These are phyloP conservation scores for Hebeloma cylindrosporum DNA, from an alignment of 768 basidiomycete species.

Conservation along the genomic window DNA sequence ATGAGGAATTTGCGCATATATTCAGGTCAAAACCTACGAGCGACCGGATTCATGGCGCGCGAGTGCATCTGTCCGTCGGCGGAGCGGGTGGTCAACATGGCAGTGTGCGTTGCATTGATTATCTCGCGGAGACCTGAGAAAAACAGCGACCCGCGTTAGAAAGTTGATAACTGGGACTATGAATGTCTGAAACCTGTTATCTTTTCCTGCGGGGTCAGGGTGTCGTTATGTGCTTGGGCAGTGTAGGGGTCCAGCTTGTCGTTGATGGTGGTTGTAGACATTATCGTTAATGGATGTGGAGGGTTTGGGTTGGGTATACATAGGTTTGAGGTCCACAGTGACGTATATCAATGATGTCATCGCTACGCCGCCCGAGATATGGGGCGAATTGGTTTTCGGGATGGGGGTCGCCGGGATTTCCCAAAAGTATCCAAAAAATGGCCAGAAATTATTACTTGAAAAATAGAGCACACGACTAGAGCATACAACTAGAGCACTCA, in stretches of 20 bases:
- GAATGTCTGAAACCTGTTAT: constrained; percentile 44
- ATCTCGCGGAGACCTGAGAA: constrained; percentile 60
- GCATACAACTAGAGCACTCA: no score
- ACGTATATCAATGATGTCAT: no score
- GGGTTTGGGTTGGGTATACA: not conserved
- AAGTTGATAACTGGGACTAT: not conserved
- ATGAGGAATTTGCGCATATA: not conserved
- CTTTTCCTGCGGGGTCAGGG: constrained; percentile 61
- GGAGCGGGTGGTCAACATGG: constrained; percentile 78
- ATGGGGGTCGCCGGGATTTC: no score
- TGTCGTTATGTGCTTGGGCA: constrained; percentile 57
- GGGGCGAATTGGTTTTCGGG: no score
- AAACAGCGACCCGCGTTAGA: not conserved
- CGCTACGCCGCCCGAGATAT: no score
- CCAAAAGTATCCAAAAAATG: no score
- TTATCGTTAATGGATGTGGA: constrained; percentile 2
- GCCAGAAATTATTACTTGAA: no score
- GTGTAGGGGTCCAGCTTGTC: constrained; percentile 71
- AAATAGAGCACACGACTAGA: no score
- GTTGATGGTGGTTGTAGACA: constrained; percentile 25
- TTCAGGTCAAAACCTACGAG: constrained; percentile 42
- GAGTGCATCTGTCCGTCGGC: constrained; percentile 71
- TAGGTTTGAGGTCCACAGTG: no score
- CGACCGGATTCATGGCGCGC: constrained; percentile 76
- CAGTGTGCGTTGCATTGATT: constrained; percentile 59